Percentiles rank a stretch among this genome's conserved stretches.
Evolutionary conservation across 495 filamentous ascomycete genomes (phyloP).

Genomic region (Cryomyces minteri): DNA sequence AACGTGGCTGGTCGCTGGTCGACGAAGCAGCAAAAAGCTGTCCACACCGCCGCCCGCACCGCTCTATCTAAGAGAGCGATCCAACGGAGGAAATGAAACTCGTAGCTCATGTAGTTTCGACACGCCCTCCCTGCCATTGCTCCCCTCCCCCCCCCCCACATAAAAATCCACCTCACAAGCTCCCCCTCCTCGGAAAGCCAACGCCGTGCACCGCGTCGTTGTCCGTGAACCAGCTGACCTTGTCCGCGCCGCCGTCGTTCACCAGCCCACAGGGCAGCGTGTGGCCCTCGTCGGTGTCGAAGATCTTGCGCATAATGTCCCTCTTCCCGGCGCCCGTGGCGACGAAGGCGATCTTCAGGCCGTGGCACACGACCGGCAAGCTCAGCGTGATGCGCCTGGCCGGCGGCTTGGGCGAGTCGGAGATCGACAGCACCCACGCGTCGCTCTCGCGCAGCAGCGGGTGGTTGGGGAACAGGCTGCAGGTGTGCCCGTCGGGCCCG

Average conservation of each 20-base stretch:
- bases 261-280: slow-evolving; percentile 71
- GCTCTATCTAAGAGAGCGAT: too few relatives aligned
- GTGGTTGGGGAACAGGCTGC: slow-evolving; percentile 86
- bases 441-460: slow-evolving; percentile 69
- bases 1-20: background rate
- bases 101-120: too few relatives aligned
- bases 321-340: slow-evolving; percentile 80
- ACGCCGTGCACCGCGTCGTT: slow-evolving; percentile 66
- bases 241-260: slow-evolving; percentile 63
- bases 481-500: slow-evolving; percentile 93
- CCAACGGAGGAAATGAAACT: too few relatives aligned
- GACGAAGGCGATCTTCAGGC: slow-evolving; percentile 71
- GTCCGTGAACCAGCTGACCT: slow-evolving; percentile 92
- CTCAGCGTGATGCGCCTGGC: slow-evolving; percentile 80
- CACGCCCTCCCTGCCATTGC: too few relatives aligned
- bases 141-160: background rate
- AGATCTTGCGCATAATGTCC: slow-evolving; percentile 80
- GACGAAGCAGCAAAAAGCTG: background rate
- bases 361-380: slow-evolving; percentile 72
- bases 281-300: slow-evolving; percentile 56
- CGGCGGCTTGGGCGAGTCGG: slow-evolving; percentile 88
- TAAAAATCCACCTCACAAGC: slow-evolving; percentile 17
- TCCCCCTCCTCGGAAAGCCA: slow-evolving; percentile 52
- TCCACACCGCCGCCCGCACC: too few relatives aligned
- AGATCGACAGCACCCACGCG: slow-evolving; percentile 82